A percentile compares a stretch with the other conserved stretches of the same genome.
These are phyloP conservation scores for Polychaeton citri DNA, from an alignment of 2,329 filamentous ascomycete genomes.

Conservation along the genomic window DNA sequence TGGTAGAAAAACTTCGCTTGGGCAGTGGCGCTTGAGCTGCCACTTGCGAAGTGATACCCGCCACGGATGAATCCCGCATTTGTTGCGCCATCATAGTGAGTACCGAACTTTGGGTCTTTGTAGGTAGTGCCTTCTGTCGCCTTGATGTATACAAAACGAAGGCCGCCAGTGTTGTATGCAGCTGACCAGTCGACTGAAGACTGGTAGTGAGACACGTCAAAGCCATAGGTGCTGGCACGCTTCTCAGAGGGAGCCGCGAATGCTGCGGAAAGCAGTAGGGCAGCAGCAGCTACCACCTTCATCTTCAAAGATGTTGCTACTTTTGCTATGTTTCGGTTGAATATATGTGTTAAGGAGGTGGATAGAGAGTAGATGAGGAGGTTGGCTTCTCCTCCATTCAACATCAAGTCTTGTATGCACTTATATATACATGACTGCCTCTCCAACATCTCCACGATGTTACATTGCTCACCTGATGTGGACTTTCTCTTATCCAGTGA, in stretches of 20 bases:
- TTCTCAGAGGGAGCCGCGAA: conserved; percentile 3
- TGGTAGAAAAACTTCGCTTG: conserved; percentile 41
- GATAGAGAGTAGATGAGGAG: too few relatives aligned
- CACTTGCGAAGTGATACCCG: conserved; percentile 44
- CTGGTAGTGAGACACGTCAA: conserved; percentile 24
- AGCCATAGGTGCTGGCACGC: conserved; percentile 16
- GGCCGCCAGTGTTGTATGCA: conserved; percentile 19
- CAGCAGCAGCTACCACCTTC: neutral
- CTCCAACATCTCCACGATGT: neutral
- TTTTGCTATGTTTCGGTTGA: too few relatives aligned
- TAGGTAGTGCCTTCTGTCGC: conserved; percentile 2
- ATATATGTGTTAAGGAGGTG: too few relatives aligned
- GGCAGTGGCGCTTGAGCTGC: conserved; percentile 25
- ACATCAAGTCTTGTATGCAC: too few relatives aligned
- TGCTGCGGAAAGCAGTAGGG: conserved; percentile 2
- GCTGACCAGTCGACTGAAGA: conserved; percentile 17
- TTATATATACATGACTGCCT: conserved; percentile 1
- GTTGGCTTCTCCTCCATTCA: too few relatives aligned
- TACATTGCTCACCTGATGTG: neutral
- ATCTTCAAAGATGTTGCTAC: conserved; percentile 2
- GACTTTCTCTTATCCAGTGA: neutral
- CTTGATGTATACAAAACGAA: conserved; percentile 24
- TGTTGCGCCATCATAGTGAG: conserved; percentile 38
- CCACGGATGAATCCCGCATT: conserved; percentile 41
- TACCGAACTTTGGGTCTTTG: conserved; percentile 25